Base-by-base conservation (phyloP, 2,329 filamentous ascomycete species). In the Metarhizium sp. region DNA sequence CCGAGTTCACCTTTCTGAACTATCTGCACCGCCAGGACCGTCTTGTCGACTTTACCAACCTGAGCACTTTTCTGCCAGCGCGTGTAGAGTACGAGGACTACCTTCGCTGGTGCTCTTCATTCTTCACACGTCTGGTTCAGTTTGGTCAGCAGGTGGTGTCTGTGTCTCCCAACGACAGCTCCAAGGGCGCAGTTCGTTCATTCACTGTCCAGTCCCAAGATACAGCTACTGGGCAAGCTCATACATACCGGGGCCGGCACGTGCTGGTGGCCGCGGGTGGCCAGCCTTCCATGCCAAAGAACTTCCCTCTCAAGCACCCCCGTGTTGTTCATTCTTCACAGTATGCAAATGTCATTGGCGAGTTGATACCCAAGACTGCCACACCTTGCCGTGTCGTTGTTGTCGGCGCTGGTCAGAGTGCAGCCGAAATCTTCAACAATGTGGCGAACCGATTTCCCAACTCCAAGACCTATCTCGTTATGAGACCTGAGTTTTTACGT, bases 11-110 rank as follows among this genome's bases (percentile, higher is more conserved):
- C 14, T 97, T 96, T 73, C 77, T 96, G 67, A 96, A 96, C 73
- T 97, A 97, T 70, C 81, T 97, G 13, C 88, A 95, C 73, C 73
- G 81, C 63, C 87, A 95, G 63, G 79, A 80, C 55, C 81, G 92
- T n/a, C 78, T 97, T 43, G 83, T 95, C 51, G 85, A 92, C 62
- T 97, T 97, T 66, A 91, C 88, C 63, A 97, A 97, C 72, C 75
- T 97, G 51, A 80, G 83, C 64, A 96, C 92, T 0, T 96, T 96
- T 74, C 73, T 95, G 36, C 92, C 92, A 0, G 85, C 89, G 34
- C 83, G 92, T 30, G 77, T 87, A 58, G 92, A 97, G 73, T 97
- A 95, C 66, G 92, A 96, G 69, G 92, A 96, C 71, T 97, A 97
- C 72, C 85, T 97, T 71, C 82, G 87, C 59, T 97, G 92, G 92